Percentiles rank a stretch among this genome's conserved stretches.
These are phyloP conservation scores for Bondarzewia mesenterica DNA, from an alignment of 1,284 basidiomycete species.

Conservation along the genomic window DNA sequence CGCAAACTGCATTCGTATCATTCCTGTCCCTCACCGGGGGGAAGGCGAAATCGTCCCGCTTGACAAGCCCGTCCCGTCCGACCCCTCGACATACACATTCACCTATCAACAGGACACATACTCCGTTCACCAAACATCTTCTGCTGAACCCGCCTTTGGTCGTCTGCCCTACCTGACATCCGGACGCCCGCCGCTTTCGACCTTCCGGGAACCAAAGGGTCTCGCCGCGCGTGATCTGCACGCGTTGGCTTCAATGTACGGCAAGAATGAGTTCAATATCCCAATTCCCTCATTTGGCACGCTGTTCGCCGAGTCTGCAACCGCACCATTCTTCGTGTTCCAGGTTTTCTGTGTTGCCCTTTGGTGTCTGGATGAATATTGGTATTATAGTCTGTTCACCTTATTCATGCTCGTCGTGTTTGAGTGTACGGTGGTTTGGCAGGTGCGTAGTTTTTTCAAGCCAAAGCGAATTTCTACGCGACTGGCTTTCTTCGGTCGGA, in stretches of 20 bases:
- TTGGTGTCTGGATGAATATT: conserved; percentile 96
- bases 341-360: conserved; percentile 93
- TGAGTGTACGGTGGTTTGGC: conserved; percentile 96
- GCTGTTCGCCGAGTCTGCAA: conserved; percentile 88
- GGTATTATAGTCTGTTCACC: conserved; percentile 96
- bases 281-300: conserved; percentile 88
- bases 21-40: conserved; percentile 83
- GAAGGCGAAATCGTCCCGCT: conserved; percentile 87
- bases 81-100: conserved; percentile 73
- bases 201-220: conserved; percentile 53
- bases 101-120: conserved; percentile 96
- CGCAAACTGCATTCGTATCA: conserved; percentile 78
- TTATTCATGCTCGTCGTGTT: conserved; percentile 96
- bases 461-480: too few relatives aligned
- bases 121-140: conserved; percentile 53
- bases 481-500: too few relatives aligned
- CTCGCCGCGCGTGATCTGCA: conserved; percentile 34
- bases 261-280: conserved; percentile 91
- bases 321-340: conserved; percentile 93
- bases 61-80: conserved; percentile 49
- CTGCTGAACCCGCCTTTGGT: conserved; percentile 64
- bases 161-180: conserved; percentile 89
- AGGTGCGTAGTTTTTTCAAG: conserved; percentile 54
- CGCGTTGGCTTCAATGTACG: conserved; percentile 59
- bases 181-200: conserved; percentile 57